phyloP scores from a whole-genome alignment of 129 eudicot species.

The Logfia minima region DNA sequence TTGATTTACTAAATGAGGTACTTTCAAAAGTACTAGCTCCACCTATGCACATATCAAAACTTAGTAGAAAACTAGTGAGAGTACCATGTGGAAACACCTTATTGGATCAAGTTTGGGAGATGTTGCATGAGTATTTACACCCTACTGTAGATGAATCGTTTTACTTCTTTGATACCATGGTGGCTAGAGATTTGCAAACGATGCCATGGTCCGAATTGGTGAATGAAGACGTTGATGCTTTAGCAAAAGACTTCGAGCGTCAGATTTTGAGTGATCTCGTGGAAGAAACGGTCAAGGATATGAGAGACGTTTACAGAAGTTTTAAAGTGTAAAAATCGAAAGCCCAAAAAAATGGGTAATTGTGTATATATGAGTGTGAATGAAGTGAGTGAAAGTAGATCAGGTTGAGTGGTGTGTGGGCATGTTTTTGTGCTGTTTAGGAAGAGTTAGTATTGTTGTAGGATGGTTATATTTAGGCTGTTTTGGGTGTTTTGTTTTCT shows the following conservation, averaged over 20 bases:
- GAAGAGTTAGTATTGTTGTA: slow-evolving; percentile 26
- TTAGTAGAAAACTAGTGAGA: slow-evolving; percentile 40
- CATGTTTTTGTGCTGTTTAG: slow-evolving; percentile 29
- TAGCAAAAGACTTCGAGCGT: slow-evolving; percentile 67
- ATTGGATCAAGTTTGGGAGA: slow-evolving; percentile 64
- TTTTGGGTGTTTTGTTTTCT: slow-evolving; percentile 29
- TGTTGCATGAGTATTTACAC: slow-evolving; percentile 41
- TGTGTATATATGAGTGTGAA: slow-evolving; percentile 46
- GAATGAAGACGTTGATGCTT: slow-evolving; percentile 55
- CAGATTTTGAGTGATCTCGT: slow-evolving; percentile 56
- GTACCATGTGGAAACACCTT: slow-evolving; percentile 58
- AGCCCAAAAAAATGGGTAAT: neutral
- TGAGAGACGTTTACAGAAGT: slow-evolving; percentile 22
- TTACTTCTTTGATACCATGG: slow-evolving; percentile 65
- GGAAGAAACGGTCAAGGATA: slow-evolving; percentile 64
- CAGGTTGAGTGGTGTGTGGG: slow-evolving; percentile 38
- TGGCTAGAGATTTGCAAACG: slow-evolving; percentile 59
- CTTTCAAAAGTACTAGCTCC: slow-evolving; percentile 67
- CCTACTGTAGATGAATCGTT: slow-evolving; percentile 46
- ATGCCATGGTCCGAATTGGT: slow-evolving; percentile 62
- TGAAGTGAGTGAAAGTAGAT: slow-evolving; percentile 33
- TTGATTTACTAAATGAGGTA: slow-evolving; percentile 76
- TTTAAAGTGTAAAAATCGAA: slow-evolving; percentile 27
- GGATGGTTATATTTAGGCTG: slow-evolving; percentile 28
- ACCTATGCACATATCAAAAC: slow-evolving; percentile 46